Conservation (phyloP, 2,329 filamentous ascomycete genomes). For the Gyromitra esculenta region DNA sequence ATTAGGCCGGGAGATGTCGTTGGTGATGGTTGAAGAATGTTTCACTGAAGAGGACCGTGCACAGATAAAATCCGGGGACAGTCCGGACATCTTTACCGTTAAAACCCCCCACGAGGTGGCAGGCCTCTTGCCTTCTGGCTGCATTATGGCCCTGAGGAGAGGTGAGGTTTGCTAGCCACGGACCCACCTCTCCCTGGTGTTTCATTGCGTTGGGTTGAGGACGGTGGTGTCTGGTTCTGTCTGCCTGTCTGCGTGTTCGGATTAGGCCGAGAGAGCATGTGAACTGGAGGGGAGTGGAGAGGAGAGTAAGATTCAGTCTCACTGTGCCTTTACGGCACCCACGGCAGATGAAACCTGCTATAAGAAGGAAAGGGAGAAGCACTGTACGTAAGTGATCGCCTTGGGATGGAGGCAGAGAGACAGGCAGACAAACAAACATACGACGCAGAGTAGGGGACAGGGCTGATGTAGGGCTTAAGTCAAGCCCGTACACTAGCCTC, state of each 20-base stretch:
- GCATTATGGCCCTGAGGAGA: not conserved
- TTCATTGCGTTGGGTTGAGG: conserved; percentile 19
- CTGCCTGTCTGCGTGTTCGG: conserved; percentile 13
- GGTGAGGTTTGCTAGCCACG: not conserved
- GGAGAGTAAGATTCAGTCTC: conserved; percentile 15
- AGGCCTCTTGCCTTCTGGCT: conserved; percentile 1
- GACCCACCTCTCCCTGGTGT: conserved; percentile 12
- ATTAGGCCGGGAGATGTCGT: conserved; percentile 37
- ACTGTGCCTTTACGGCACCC: conserved; percentile 17
- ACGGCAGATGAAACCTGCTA: conserved; percentile 32
- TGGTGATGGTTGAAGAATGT: conserved; percentile 24
- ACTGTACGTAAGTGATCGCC: conserved; percentile 8
- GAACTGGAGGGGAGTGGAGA: not conserved
- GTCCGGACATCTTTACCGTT: conserved; percentile 11
- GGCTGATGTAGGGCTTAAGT: too few relatives aligned
- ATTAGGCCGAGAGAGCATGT: conserved; percentile 28
- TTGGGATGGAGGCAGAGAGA: not conserved
- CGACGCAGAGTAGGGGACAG: too few relatives aligned
- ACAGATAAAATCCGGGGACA: conserved; percentile 31
- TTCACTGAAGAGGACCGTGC: conserved; percentile 46
- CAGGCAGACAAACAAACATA: too few relatives aligned
- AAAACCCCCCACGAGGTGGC: conserved; percentile 32
- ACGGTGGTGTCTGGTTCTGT: not conserved
- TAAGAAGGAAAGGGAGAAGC: conserved; percentile 12
- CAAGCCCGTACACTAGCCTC: too few relatives aligned